Base-by-base conservation (phyloP, 257 asterid genomes). In the Galeopsis tetrahit region DNA sequence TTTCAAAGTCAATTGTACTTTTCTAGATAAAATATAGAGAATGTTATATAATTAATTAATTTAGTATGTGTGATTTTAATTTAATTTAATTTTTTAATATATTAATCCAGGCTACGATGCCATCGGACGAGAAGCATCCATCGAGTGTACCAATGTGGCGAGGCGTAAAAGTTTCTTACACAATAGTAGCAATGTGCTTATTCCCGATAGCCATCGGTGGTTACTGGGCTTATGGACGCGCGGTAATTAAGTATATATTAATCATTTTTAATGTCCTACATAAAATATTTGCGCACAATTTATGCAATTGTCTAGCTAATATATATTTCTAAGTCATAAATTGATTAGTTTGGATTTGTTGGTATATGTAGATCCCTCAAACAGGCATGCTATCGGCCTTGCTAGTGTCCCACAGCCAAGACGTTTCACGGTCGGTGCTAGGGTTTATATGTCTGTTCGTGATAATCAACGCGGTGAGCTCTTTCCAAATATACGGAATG, bases 81-180 rank as follows among this genome's bases (percentile, higher is more conserved):
- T 7, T 9, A 21, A 21, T 9, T 10, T 33, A 1, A 21, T 33
- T 9, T 53, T 52, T 48, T 74, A 3, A 3, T n/a, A n/a, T n/a
- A 56, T 72, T 11, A 15, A 0, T 34, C 36, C 84, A 93, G 97
- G 97, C 96, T 1, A 93, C 98, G 1, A 93, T 93, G 98, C 97
- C 98, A 7, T 93, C 98, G 0, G 83, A 75, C 59, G 98, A 93
- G 83, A 93, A 93, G 79, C 95, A 89, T 52, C 98, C 98, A 61
- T 91, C 98, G 0, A 70, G 87, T 49, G 83, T 91, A 10, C 96
- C 98, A 10, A 93, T 93, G 98, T 93, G 98, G 98, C 85, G 83
- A 69, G 98, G 97, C 11, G 96, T 93, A 4, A 86, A 87, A 78
- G 82, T 56, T 5, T 88, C 98, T 4, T 93, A 93, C 63, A 1